Evolutionary conservation across 208 protist species (phyloP).

Genomic region (Leishmania tropica): DNA sequence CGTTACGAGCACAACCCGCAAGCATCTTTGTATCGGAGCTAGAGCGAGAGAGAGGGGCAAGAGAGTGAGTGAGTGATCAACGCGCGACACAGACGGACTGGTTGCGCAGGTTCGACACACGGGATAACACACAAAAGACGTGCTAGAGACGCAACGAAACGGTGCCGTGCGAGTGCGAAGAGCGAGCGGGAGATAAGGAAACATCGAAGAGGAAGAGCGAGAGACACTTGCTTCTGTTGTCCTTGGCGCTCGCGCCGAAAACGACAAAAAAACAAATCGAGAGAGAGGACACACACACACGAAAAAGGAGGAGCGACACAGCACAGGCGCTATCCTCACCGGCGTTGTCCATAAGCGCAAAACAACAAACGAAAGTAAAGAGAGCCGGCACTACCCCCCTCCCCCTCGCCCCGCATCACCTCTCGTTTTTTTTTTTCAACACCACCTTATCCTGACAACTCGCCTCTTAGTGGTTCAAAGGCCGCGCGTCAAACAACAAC

Average conservation of each 20-base stretch:
- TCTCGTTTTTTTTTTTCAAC: background rate
- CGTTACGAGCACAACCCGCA: background rate
- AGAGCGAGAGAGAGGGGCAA: background rate
- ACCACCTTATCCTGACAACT: background rate
- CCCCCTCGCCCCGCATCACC: too few relatives aligned
- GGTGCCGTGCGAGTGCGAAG: too few relatives aligned
- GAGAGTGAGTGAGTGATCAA: background rate
- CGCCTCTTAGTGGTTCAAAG: background rate
- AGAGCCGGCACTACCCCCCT: background rate
- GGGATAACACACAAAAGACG: too few relatives aligned
- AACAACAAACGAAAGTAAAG: background rate
- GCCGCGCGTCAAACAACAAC: background rate
- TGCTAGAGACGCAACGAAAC: too few relatives aligned
- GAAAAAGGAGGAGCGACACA: background rate
- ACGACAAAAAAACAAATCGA: background rate
- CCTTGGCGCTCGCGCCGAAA: background rate
- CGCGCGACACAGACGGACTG: too few relatives aligned
- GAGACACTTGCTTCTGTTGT: background rate
- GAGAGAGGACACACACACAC: background rate
- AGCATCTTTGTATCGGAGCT: background rate
- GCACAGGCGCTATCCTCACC: background rate
- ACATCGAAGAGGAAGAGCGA: background rate
- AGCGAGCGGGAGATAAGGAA: background rate
- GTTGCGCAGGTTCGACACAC: too few relatives aligned
- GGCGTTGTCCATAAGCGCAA: background rate